Evolutionary conservation across 441 rosid species (phyloP), one percentile per base, ranked within the genome.

Genomic region (Theobroma grandiflorum): DNA sequence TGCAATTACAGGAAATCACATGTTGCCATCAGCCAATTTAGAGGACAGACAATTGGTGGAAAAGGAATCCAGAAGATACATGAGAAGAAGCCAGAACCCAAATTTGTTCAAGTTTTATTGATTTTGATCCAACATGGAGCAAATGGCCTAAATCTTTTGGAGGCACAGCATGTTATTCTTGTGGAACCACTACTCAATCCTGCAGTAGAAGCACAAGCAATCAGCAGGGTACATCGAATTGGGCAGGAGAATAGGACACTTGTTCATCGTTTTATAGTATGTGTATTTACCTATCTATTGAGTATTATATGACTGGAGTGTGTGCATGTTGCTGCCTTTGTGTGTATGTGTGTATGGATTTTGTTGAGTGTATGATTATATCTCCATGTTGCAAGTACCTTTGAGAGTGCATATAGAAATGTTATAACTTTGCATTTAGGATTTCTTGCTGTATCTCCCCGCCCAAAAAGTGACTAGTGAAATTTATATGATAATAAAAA

Each of bases 141-240:
- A 37, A 96, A 96, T 71, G 99, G 99, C 57, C 97, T 96, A 68
- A 96, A 96, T 82, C 98, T 96, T 72, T 87, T 96, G 79, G 99
- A 96, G 87, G 98, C 99, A 78, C 93, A 91, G 80, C 99, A 95
- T 83, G 99, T 96, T 76, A 87, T 96, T 84, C 94, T 96, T 49
- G 98, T 96, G 52, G 99, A 96, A 83, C 99, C 99, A 18, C 87
- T 96, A 72, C 91, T 96, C 78, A 95, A 95, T 85, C 99, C 99
- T 3, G 99, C 99, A 72, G 95, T 92, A 31, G 98, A 96, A 86
- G 96, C 99, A 63, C 99, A 96, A 88, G 98, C 99, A 78, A 93
- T 96, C 76, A 90, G 98, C 78, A 89, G 99, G 72, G 95, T 96
- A 35, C 99, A 96, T 83, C 90, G 98, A 71, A 92, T 96, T 59